Conservation (phyloP, 176 grass and related monocot species). For the Triticum aestivum region DNA sequence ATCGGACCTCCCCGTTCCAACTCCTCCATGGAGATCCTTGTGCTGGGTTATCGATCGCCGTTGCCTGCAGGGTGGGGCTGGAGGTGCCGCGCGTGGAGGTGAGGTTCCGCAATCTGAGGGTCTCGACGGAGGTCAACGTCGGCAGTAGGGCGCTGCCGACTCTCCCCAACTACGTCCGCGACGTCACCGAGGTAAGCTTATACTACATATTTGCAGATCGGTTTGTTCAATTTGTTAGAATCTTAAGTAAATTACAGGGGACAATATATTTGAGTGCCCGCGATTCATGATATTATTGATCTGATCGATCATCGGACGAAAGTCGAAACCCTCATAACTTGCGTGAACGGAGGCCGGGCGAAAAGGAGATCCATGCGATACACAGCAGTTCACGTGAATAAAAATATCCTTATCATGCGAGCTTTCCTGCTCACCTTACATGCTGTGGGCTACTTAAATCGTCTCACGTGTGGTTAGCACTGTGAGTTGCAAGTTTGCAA, state of each 20-base stretch:
- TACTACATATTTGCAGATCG: neutral
- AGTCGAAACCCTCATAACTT: too few relatives aligned
- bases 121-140: slow-evolving; percentile 50
- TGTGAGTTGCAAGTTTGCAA: too few relatives aligned
- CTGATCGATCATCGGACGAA: too few relatives aligned
- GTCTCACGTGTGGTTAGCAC: neutral
- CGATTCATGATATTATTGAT: too few relatives aligned
- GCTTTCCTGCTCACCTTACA: neutral
- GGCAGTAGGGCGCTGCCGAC: slow-evolving; percentile 61
- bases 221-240: neutral
- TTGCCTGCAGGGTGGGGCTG: slow-evolving; percentile 41
- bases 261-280: too few relatives aligned
- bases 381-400: neutral
- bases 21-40: neutral
- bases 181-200: slow-evolving; percentile 40
- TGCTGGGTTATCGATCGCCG: neutral
- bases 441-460: neutral
- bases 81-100: slow-evolving; percentile 66
- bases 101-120: slow-evolving; percentile 45
- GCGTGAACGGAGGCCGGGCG: too few relatives aligned
- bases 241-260: too few relatives aligned
- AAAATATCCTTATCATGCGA: neutral
- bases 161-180: slow-evolving; percentile 50
- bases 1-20: neutral
- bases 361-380: neutral